phyloP scores from a whole-genome alignment of 805 yeast genomes.

The Brettanomyces bruxellensis region DNA sequence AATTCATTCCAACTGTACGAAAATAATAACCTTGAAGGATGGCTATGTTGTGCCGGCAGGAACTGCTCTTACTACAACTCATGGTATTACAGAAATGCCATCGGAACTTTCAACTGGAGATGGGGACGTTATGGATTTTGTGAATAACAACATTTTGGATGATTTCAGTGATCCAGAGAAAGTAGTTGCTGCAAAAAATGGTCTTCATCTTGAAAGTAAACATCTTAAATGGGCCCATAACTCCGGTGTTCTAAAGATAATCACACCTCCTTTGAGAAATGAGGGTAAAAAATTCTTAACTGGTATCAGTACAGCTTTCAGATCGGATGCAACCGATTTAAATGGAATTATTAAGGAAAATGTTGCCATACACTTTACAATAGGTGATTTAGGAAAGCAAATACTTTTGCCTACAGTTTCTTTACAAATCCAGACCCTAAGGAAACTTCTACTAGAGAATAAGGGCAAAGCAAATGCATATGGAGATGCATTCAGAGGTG shows the following conservation, averaged over 20 bases:
- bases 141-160: not conserved
- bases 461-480: not conserved
- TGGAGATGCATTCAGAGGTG: not conserved
- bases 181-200: not conserved
- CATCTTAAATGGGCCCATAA: slow-evolving; percentile 2
- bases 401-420: not conserved
- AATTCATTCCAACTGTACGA: not conserved
- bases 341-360: not conserved
- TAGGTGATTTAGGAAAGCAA: slow-evolving; percentile 1
- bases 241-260: slow-evolving; percentile 1
- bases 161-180: slow-evolving; percentile 1
- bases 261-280: slow-evolving; percentile 2
- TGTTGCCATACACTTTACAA: slow-evolving; percentile 1
- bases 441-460: not conserved
- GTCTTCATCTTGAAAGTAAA: slow-evolving; percentile 1
- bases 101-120: slow-evolving; percentile 1
- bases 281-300: slow-evolving; percentile 1
- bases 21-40: not conserved
- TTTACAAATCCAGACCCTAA: not conserved
- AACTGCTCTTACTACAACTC: not conserved
- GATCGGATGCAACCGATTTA: not conserved
- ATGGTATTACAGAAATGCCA: slow-evolving; percentile 1
- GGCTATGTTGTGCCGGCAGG: not conserved
- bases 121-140: slow-evolving; percentile 1
- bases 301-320: slow-evolving; percentile 1